These are phyloP conservation scores for Trichosphaerium sp. DNA, from an alignment of 78 protist species.

Conservation along the genomic window DNA sequence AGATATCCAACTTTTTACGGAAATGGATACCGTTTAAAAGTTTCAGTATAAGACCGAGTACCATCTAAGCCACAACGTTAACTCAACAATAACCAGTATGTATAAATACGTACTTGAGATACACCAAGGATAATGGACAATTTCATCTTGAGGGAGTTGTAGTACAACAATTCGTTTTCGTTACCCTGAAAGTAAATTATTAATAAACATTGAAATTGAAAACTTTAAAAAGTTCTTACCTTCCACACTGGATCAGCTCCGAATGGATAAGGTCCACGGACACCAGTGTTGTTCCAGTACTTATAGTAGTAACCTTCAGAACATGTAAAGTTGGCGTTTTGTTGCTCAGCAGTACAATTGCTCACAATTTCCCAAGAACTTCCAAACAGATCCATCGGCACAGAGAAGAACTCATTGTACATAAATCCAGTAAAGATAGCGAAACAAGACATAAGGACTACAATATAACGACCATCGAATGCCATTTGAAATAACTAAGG, in stretches of 20 bases:
- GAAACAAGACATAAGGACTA: slow-evolving; percentile 93
- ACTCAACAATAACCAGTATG: background rate
- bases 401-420: slow-evolving; percentile 93
- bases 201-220: background rate
- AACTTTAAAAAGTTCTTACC: background rate
- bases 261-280: slow-evolving; percentile 45
- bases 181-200: too few relatives aligned
- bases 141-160: slow-evolving; percentile 99
- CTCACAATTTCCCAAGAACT: too few relatives aligned
- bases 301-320: background rate
- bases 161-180: slow-evolving; percentile 76
- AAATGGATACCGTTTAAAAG: slow-evolving; percentile 69
- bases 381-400: too few relatives aligned
- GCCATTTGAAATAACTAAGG: slow-evolving; percentile 64
- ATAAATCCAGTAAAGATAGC: slow-evolving; percentile 91
- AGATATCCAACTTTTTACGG: slow-evolving; percentile 26
- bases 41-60: slow-evolving; percentile 75
- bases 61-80: slow-evolving; percentile 58
- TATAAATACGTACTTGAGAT: slow-evolving; percentile 18
- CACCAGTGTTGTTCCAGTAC: background rate
- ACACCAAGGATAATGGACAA: slow-evolving; percentile 93
- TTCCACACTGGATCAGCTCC: slow-evolving; percentile 85
- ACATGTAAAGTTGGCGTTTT: background rate
- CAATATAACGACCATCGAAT: slow-evolving; percentile 93
- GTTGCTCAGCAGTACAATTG: too few relatives aligned